Evolutionary conservation across 306 rosid genomes (phyloP).

Genomic region (Lathyrus aphaca): DNA sequence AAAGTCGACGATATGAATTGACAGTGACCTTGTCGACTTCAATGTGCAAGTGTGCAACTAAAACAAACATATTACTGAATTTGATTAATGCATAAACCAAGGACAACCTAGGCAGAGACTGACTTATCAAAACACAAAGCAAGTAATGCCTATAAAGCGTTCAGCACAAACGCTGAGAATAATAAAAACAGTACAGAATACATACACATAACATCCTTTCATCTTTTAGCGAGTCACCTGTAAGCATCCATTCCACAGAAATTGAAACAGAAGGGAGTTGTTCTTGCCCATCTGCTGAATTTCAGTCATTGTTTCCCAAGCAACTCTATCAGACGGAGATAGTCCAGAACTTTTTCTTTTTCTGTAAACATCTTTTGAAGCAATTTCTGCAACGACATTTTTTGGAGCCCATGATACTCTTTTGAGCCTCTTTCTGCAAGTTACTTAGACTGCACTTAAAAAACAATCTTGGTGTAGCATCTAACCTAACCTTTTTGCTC

Average conservation of each 20-base stretch:
- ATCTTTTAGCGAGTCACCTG: constrained; percentile 10
- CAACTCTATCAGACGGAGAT: constrained; percentile 81
- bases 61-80: constrained; percentile 41
- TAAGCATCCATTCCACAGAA: constrained; percentile 92
- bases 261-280: constrained; percentile 84
- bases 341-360: constrained; percentile 95
- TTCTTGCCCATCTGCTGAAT: constrained; percentile 88
- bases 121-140: constrained; percentile 84
- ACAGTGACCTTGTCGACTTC: too few species aligned
- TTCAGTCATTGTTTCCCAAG: constrained; percentile 98
- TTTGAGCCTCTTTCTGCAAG: constrained; percentile 88
- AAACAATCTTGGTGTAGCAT: constrained; percentile 63
- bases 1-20: too few species aligned
- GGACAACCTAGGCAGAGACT: constrained; percentile 78
- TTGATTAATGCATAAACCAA: constrained; percentile 86
- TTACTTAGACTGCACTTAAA: constrained; percentile 79
- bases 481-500: constrained; percentile 76
- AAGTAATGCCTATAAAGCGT: constrained; percentile 72
- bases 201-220: background rate
- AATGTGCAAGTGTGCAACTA: too few species aligned
- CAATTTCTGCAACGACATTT: constrained; percentile 63
- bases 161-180: constrained; percentile 38
- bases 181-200: constrained; percentile 28
- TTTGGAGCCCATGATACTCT: constrained; percentile 91
- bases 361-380: constrained; percentile 58